Conservation (phyloP, 2,329 filamentous ascomycete species). For the Westerdykella aurantiaca region DNA sequence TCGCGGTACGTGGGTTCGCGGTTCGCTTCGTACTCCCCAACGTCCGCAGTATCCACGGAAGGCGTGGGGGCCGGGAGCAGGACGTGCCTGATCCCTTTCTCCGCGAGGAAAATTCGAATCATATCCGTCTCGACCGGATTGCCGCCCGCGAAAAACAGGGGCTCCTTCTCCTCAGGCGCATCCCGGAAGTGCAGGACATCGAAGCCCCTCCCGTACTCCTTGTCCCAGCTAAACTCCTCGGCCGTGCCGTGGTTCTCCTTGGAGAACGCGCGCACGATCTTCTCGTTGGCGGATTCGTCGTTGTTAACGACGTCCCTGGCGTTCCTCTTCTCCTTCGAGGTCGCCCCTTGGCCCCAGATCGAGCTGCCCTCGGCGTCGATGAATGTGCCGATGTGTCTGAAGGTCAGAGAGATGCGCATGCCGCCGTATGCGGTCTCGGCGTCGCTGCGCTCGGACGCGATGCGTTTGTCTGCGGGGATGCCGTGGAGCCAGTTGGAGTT, state of each 20-base stretch:
- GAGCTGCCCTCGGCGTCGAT: slow-evolving; percentile 55
- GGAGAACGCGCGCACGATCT: slow-evolving; percentile 73
- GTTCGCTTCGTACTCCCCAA: neutral
- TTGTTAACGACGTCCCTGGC: slow-evolving; percentile 66
- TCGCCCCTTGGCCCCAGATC: slow-evolving; percentile 93
- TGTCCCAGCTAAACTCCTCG: slow-evolving; percentile 68
- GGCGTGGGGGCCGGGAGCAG: slow-evolving; percentile 12
- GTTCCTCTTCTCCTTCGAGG: slow-evolving; percentile 55
- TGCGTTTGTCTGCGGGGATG: slow-evolving; percentile 83
- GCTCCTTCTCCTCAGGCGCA: slow-evolving; percentile 22
- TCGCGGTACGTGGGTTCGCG: slow-evolving; percentile 22
- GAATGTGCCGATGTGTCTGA: slow-evolving; percentile 83
- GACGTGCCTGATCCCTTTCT: slow-evolving; percentile 17
- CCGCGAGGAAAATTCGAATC: slow-evolving; percentile 29
- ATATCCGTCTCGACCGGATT: slow-evolving; percentile 26
- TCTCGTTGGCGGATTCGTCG: slow-evolving; percentile 57
- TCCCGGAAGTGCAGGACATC: slow-evolving; percentile 64
- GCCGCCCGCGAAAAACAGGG: slow-evolving; percentile 36
- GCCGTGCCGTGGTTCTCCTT: slow-evolving; percentile 65
- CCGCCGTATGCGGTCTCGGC: slow-evolving; percentile 68
- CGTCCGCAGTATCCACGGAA: neutral
- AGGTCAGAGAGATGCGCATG: slow-evolving; percentile 84
- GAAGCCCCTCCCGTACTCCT: slow-evolving; percentile 71
- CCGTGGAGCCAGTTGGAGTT: slow-evolving; percentile 87
- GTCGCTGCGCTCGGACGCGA: slow-evolving; percentile 57